Percentiles rank a stretch among this genome's conserved stretches.
These are phyloP conservation scores for Echinochloa phyllopogon DNA, from an alignment of 176 grass and related monocot species.

Conservation along the genomic window DNA sequence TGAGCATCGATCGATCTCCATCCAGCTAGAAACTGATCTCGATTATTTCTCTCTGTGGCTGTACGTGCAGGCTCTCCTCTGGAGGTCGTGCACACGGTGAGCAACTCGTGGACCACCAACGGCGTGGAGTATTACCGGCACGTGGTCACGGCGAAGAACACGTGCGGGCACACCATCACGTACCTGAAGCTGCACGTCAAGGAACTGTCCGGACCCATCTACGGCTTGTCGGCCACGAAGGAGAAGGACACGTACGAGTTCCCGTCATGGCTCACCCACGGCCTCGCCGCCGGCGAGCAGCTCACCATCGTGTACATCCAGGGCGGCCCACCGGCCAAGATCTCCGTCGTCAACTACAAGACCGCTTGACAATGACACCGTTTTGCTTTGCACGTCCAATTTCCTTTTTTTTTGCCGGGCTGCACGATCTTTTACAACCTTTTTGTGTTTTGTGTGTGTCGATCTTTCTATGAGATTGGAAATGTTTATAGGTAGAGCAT, in stretches of 20 bases:
- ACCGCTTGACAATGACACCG: constrained; percentile 21
- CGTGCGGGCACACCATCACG: constrained; percentile 60
- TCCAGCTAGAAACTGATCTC: background rate
- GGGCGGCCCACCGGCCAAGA: constrained; percentile 63
- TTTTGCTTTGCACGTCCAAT: background rate
- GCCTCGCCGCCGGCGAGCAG: constrained; percentile 45
- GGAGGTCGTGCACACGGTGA: constrained; percentile 81
- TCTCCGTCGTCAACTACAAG: constrained; percentile 58
- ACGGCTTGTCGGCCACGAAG: constrained; percentile 50
- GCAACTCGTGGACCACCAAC: constrained; percentile 53
- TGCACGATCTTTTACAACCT: background rate
- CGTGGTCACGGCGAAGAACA: constrained; percentile 61
- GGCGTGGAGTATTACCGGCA: constrained; percentile 74
- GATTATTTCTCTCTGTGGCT: background rate
- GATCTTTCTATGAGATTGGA: background rate
- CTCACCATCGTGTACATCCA: constrained; percentile 78
- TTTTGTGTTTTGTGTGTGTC: background rate
- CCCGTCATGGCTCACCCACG: constrained; percentile 56
- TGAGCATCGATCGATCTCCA: background rate
- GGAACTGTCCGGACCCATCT: constrained; percentile 53
- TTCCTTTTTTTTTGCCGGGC: background rate
- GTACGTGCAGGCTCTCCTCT: constrained; percentile 40
- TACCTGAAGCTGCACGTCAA: constrained; percentile 69
- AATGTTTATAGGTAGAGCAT: background rate
- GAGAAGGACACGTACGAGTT: constrained; percentile 63